These are phyloP conservation scores for Suhomyces bribrorum DNA, from an alignment of 1,139 yeast genomes.

Conservation along the genomic window DNA sequence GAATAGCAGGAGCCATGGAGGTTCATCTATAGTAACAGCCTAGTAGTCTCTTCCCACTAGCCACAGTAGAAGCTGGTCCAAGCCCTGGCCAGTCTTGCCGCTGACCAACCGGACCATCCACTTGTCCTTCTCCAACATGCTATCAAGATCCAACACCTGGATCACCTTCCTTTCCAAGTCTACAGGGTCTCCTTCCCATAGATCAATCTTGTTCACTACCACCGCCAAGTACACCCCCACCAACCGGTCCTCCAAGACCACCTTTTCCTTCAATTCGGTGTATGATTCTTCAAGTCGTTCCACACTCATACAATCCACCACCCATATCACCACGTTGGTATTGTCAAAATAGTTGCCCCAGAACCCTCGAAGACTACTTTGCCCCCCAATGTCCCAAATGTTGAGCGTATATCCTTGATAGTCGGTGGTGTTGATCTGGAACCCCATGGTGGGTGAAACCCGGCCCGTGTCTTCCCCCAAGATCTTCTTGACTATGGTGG, in stretches of 20 bases:
- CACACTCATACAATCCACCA: conserved; percentile 69
- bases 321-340: conserved; percentile 88
- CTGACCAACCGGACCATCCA: conserved; percentile 51
- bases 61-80: conserved; percentile 53
- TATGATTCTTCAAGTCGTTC: conserved; percentile 67
- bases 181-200: conserved; percentile 21
- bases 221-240: conserved; percentile 63
- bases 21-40: too few relatives aligned
- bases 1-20: too few relatives aligned
- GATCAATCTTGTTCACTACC: conserved; percentile 59
- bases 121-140: conserved; percentile 26
- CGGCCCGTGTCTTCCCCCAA: conserved; percentile 47
- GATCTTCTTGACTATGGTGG: conserved; percentile 71
- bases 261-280: conserved; percentile 58
- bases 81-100: conserved; percentile 57
- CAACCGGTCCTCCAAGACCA: conserved; percentile 66
- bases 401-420: conserved; percentile 38
- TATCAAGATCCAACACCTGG: conserved; percentile 26
- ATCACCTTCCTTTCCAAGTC: conserved; percentile 22
- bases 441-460: conserved; percentile 56
- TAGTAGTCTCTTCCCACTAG: conserved; percentile 22
- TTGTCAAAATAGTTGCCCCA: conserved; percentile 92
- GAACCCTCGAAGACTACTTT: conserved; percentile 70
- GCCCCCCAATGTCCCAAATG: conserved; percentile 91
- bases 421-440: conserved; percentile 47